A percentile compares a stretch with the other conserved stretches of the same genome.
Evolutionary conservation across 164 flowering plant species (phyloP).

Genomic region (Houttuynia cordata): DNA sequence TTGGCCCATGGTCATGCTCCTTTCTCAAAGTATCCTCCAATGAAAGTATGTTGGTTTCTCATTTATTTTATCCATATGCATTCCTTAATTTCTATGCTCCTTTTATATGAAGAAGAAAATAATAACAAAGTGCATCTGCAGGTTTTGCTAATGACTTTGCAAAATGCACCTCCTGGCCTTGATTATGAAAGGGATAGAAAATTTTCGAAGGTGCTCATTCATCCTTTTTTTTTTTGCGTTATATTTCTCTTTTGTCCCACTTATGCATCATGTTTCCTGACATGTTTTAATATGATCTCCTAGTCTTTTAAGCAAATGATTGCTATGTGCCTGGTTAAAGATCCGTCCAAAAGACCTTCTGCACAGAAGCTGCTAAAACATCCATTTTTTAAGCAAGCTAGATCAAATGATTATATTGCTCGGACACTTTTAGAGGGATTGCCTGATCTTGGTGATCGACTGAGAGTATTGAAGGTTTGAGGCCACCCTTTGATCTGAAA

Average conservation of each 20-base stretch:
- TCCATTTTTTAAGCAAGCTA: slow-evolving; percentile 83
- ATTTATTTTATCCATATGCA: background rate
- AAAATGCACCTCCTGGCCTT: slow-evolving; percentile 91
- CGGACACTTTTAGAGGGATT: slow-evolving; percentile 77
- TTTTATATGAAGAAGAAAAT: background rate
- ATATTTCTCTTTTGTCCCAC: background rate
- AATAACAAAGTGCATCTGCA: slow-evolving; percentile 8
- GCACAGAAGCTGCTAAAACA: slow-evolving; percentile 77
- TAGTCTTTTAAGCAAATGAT: slow-evolving; percentile 97
- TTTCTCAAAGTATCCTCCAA: slow-evolving; percentile 95
- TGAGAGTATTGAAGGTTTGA: slow-evolving; percentile 61
- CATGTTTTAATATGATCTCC: slow-evolving; percentile 5
- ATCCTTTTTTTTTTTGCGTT: background rate
- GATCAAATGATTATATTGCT: slow-evolving; percentile 68
- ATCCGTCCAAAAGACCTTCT: slow-evolving; percentile 85
- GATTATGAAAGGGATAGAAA: slow-evolving; percentile 79
- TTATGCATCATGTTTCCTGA: too few relatives aligned
- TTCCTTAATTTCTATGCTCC: background rate
- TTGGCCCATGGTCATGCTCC: slow-evolving; percentile 99
- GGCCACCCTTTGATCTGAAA: background rate
- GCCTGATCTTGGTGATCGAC: slow-evolving; percentile 82
- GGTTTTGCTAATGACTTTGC: slow-evolving; percentile 97
- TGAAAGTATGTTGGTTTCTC: slow-evolving; percentile 48
- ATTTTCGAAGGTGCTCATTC: slow-evolving; percentile 68
- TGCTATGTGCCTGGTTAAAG: slow-evolving; percentile 93